These are phyloP conservation scores for Eutypella sp. DNA, from an alignment of 2,329 filamentous ascomycete species.

Conservation along the genomic window DNA sequence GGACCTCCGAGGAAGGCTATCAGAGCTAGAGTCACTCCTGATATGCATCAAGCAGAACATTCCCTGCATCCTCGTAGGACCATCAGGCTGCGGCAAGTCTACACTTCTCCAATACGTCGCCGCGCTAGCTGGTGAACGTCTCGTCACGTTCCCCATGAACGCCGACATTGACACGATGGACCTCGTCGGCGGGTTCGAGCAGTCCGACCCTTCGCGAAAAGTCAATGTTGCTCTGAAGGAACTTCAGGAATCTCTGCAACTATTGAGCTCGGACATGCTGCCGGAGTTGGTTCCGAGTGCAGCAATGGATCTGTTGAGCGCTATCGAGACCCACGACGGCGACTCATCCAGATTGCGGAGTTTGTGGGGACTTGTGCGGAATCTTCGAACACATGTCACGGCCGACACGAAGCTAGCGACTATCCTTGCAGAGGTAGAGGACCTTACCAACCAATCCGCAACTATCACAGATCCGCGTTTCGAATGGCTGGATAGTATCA, in stretches of 20 bases:
- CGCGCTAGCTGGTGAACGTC: conserved; percentile 66
- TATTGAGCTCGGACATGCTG: conserved; percentile 42
- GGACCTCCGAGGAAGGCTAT: conserved; percentile 51
- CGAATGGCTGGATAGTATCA: conserved; percentile 91
- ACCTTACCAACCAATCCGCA: conserved; percentile 47
- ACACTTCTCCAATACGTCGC: conserved; percentile 74
- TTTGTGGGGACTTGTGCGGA: conserved; percentile 34
- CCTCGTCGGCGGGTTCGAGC: conserved; percentile 93
- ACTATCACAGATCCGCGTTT: conserved; percentile 73
- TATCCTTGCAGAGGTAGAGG: conserved; percentile 43
- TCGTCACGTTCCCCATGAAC: conserved; percentile 85
- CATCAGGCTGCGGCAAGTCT: conserved; percentile 84
- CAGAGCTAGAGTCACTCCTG: conserved; percentile 79
- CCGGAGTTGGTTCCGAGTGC: conserved; percentile 41
- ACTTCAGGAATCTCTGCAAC: conserved; percentile 37
- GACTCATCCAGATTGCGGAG: conserved; percentile 32
- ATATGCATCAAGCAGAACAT: conserved; percentile 81
- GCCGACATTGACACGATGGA: conserved; percentile 97
- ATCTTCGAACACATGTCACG: conserved; percentile 37
- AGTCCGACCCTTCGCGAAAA: conserved; percentile 76
- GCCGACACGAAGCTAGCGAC: conserved; percentile 40
- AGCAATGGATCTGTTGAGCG: conserved; percentile 46
- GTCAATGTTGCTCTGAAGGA: conserved; percentile 54
- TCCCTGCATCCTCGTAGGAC: conserved; percentile 82
- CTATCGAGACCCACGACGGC: conserved; percentile 39